Conservation (phyloP, 768 basidiomycete species). For the Amylocystis lapponica region DNA sequence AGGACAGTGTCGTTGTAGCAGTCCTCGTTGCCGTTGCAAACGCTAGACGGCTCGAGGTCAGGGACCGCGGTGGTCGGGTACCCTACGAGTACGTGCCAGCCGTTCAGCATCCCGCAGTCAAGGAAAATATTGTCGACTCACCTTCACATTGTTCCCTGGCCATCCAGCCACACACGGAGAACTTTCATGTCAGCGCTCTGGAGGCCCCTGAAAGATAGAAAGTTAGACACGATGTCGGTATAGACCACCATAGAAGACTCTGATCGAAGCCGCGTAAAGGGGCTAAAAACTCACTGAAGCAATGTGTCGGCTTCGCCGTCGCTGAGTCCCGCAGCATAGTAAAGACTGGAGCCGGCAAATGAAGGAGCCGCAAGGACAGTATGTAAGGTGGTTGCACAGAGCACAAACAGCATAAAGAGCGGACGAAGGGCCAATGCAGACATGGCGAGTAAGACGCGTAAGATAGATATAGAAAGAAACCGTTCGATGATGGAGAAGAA, state of each 20-base stretch:
- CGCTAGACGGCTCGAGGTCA: conserved; percentile 29
- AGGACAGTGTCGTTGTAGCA: conserved; percentile 33
- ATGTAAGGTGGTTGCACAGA: too few relatives aligned
- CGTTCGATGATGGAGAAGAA: too few relatives aligned
- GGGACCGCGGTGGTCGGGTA: conserved; percentile 22
- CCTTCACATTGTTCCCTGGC: conserved; percentile 16
- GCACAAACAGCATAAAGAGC: too few relatives aligned
- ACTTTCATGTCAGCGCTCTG: conserved; percentile 21
- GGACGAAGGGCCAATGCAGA: too few relatives aligned
- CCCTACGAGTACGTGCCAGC: too few relatives aligned
- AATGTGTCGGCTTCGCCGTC: conserved; percentile 10
- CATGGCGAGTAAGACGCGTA: too few relatives aligned
- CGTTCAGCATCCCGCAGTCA: not conserved
- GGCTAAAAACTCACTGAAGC: conserved; percentile 13
- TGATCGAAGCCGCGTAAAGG: too few relatives aligned
- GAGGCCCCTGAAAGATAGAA: conserved; percentile 9
- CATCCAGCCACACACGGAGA: conserved; percentile 21
- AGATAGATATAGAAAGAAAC: too few relatives aligned
- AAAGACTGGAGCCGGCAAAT: conserved; percentile 21
- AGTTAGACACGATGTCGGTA: too few relatives aligned
- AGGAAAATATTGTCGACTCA: not conserved
- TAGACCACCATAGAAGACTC: not conserved
- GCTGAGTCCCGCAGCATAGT: conserved; percentile 21
- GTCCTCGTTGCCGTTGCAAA: conserved; percentile 21
- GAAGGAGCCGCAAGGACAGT: conserved; percentile 8